Conservation (phyloP, 257 asterid genomes). For the Gardenia jasminoides region DNA sequence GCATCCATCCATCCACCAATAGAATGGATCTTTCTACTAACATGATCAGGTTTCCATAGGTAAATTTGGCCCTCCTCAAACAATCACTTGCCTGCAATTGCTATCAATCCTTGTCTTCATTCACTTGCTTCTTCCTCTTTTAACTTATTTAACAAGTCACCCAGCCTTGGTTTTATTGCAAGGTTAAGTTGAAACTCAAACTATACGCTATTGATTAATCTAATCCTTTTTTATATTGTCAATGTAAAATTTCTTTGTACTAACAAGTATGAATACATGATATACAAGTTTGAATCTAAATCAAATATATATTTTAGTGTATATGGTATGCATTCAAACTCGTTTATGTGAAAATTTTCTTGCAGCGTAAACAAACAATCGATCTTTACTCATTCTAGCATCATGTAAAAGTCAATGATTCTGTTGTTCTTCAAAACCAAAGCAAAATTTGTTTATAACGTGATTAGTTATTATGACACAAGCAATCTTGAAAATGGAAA, state of each 20-base stretch:
- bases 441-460: not conserved
- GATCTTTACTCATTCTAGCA: too few relatives aligned
- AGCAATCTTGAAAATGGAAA: not conserved
- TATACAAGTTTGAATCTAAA: too few relatives aligned
- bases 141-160: not conserved
- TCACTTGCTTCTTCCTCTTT: not conserved
- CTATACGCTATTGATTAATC: too few relatives aligned
- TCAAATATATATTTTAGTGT: too few relatives aligned
- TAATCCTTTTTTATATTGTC: too few relatives aligned
- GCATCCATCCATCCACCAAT: constrained; percentile 26
- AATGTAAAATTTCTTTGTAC: too few relatives aligned
- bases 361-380: too few relatives aligned
- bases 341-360: too few relatives aligned
- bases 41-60: not conserved
- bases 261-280: too few relatives aligned
- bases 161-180: not conserved
- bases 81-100: not conserved
- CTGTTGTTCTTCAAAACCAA: not conserved
- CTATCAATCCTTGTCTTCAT: not conserved
- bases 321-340: too few relatives aligned
- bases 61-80: not conserved
- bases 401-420: not conserved
- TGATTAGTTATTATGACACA: not conserved
- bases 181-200: not conserved
- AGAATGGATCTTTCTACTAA: constrained; percentile 17